Evolutionary conservation across 2,329 filamentous ascomycete species (phyloP), one percentile per base, ranked within the genome.

Genomic region (Endocalyx cinctus): DNA sequence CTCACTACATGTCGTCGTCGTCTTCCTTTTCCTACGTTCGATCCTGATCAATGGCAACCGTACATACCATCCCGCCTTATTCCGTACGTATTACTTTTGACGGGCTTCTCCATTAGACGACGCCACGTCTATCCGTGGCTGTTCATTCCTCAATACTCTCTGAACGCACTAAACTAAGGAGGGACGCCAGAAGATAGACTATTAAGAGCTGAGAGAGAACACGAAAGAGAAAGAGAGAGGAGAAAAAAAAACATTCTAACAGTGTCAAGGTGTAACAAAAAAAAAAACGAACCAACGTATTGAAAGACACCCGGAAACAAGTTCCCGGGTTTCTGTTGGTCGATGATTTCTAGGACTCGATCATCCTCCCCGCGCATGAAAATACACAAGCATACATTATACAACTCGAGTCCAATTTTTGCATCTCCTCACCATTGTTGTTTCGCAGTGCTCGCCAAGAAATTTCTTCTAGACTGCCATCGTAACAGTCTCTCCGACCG

Each of bases 401-500:
- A 35, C 40, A 42, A 45, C 41, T 41, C 43, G 38, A 45, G 41
- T 43, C 42, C 27, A 38, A 47, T 35, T 38, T 42, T 51, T 48
- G 37, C 46, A 42, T 47, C 44, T 48, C 45, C 42, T 51, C 46
- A 39, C 47, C 40, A 47, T 50, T 51, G 47, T 45, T 49, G 43
- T 51, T 49, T 47, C 44, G 44, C 41, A 50, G 47, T n/a, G 47
- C 50, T 42, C 53, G 52, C 51, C 47, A 49, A 46, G 47, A 42
- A 41, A 35, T 33, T 46, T 44, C 45, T 47, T 37, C 46, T 38
- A 41, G 46, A 42, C 45, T 43, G 43, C 46, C 51, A 52, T 53
- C 51, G 43, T 46, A 45, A 50, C 57, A 58, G 57, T 58, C 57
- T 51, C 48, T 52, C 47, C 50, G 54, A 56, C 51, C 47, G 54